Percentiles rank a stretch among this genome's conserved stretches.
Evolutionary conservation across 176 grass and related monocot genomes (phyloP).

Genomic region (Carex scoparia): DNA sequence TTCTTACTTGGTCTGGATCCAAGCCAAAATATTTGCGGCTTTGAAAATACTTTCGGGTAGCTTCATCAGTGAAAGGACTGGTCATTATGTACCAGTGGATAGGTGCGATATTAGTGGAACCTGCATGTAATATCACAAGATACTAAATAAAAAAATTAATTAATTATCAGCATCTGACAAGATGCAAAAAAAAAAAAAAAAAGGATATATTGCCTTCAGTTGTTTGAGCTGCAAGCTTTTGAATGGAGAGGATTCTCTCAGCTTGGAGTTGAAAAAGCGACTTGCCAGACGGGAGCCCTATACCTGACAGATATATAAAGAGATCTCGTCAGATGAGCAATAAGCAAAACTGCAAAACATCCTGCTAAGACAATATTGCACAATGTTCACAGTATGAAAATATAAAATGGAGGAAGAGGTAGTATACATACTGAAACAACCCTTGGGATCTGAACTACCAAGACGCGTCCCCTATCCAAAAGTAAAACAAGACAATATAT

Average conservation of each 20-base stretch:
- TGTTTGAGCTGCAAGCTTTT: constrained; percentile 90
- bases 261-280: constrained; percentile 98
- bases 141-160: neutral
- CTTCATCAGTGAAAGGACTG: constrained; percentile 82
- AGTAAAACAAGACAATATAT: neutral
- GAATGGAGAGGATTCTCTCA: constrained; percentile 80
- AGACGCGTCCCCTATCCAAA: constrained; percentile 66
- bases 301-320: constrained; percentile 40
- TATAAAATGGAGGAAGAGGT: constrained; percentile 20
- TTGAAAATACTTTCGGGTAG: constrained; percentile 85
- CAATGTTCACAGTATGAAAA: neutral
- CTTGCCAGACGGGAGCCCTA: constrained; percentile 94
- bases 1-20: constrained; percentile 79
- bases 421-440: constrained; percentile 90
- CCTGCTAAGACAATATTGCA: neutral
- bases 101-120: constrained; percentile 38
- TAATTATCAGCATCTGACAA: neutral
- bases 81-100: constrained; percentile 99
- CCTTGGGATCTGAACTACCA: constrained; percentile 90
- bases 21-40: constrained; percentile 92
- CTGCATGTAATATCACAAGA: constrained; percentile 35
- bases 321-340: constrained; percentile 16
- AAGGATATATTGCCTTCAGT: constrained; percentile 53
- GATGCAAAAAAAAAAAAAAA: neutral
- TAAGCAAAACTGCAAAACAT: neutral